A percentile compares a stretch with the other conserved stretches of the same genome.
Evolutionary conservation across 306 rosid species (phyloP).

Genomic region (Begonia fuchsioides): DNA sequence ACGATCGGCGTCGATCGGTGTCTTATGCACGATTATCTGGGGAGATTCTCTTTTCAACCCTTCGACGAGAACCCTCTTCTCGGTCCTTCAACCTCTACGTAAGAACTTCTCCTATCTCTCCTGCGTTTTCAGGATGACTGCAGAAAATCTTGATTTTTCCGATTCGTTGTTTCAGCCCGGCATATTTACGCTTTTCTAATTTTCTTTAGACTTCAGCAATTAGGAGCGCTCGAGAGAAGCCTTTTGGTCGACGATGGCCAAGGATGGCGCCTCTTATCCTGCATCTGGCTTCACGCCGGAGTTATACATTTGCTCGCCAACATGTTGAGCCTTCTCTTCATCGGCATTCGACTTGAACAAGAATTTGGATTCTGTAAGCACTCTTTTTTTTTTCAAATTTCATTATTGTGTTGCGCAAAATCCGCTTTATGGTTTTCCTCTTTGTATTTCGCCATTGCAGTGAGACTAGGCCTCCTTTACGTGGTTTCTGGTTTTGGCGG

Average conservation of each 20-base stretch:
- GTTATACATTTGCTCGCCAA: constrained; percentile 60
- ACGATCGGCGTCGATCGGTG: constrained; percentile 12
- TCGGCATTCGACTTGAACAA: constrained; percentile 69
- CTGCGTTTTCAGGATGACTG: background rate
- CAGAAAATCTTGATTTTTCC: background rate
- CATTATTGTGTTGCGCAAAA: background rate
- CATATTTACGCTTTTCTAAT: background rate
- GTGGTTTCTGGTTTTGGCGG: constrained; percentile 69
- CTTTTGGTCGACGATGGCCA: constrained; percentile 32
- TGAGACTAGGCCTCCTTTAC: constrained; percentile 53
- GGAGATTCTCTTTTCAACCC: constrained; percentile 68
- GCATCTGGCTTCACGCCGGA: constrained; percentile 97
- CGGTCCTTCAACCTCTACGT: constrained; percentile 67
- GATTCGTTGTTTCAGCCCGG: background rate
- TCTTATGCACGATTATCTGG: constrained; percentile 20
- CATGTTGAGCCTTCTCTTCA: constrained; percentile 68
- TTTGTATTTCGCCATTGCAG: constrained; percentile 34
- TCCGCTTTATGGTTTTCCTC: background rate
- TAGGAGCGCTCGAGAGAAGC: constrained; percentile 51
- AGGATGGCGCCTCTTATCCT: constrained; percentile 60
- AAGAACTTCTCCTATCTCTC: constrained; percentile 6
- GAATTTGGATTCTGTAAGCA: constrained; percentile 78
- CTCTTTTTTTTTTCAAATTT: background rate
- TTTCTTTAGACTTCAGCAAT: constrained; percentile 30
- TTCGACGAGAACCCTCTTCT: constrained; percentile 52